These are phyloP conservation scores for Malassezia vespertilionis DNA, from an alignment of 1,284 basidiomycete species.

Conservation along the genomic window DNA sequence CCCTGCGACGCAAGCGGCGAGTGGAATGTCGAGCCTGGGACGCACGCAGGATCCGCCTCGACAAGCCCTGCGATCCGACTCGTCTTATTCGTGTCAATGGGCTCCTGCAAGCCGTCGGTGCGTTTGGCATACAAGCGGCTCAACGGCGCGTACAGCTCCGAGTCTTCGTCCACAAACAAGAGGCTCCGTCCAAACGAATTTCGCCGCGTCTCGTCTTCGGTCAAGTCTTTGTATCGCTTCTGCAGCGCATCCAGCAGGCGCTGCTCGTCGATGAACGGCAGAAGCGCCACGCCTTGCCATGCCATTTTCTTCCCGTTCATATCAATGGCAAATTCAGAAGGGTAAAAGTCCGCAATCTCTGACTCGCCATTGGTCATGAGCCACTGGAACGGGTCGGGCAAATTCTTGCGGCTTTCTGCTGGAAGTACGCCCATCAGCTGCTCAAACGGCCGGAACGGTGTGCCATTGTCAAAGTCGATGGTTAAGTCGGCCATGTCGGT, in stretches of 20 bases:
- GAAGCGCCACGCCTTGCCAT: conserved; percentile 93
- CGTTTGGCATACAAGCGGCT: conserved; percentile 77
- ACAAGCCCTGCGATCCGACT: conserved; percentile 71
- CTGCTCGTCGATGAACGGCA: conserved; percentile 88
- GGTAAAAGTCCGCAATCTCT: conserved; percentile 94
- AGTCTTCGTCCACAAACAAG: conserved; percentile 73
- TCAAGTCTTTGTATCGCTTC: conserved; percentile 61
- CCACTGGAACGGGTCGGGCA: conserved; percentile 71
- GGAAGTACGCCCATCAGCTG: conserved; percentile 98
- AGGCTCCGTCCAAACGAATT: conserved; percentile 78
- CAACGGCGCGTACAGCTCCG: conserved; percentile 72
- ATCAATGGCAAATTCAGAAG: conserved; percentile 80
- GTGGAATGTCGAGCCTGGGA: conserved; percentile 81
- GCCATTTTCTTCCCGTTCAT: conserved; percentile 99
- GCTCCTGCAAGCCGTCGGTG: conserved; percentile 50
- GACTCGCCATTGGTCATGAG: conserved; percentile 81
- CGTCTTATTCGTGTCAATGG: conserved; percentile 61
- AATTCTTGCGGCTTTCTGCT: conserved; percentile 74
- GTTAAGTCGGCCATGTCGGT: conserved; percentile 62
- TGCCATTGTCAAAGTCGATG: conserved; percentile 65
- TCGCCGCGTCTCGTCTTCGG: conserved; percentile 68
- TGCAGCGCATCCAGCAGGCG: conserved; percentile 64
- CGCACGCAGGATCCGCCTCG: conserved; percentile 71
- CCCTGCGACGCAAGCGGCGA: conserved; percentile 55
- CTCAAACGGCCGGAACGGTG: conserved; percentile 91